Conservation (phyloP, 2,329 filamentous ascomycete genomes). For the Fusarium burgessii region DNA sequence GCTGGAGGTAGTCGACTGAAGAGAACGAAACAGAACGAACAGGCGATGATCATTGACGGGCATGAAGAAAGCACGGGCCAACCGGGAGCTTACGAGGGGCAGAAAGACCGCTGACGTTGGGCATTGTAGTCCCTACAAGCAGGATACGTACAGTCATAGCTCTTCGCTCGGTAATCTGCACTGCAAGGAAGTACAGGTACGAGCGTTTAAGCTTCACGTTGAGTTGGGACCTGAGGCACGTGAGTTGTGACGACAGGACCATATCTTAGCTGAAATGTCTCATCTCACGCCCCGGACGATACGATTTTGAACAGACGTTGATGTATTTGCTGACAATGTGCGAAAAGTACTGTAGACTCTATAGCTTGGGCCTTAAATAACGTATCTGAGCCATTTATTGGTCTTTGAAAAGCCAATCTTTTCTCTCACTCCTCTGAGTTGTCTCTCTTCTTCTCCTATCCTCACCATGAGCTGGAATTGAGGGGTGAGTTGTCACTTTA, state of each 20-base stretch:
- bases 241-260: slow-evolving; percentile 29
- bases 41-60: slow-evolving; percentile 30
- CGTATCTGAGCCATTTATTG: neutral
- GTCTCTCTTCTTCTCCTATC: neutral
- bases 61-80: slow-evolving; percentile 41
- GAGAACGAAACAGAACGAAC: slow-evolving; percentile 19
- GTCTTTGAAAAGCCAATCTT: neutral
- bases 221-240: slow-evolving; percentile 19
- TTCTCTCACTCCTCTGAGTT: neutral
- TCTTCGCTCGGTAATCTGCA: slow-evolving; percentile 19
- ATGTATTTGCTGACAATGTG: slow-evolving; percentile 12
- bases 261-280: slow-evolving; percentile 27
- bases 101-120: slow-evolving; percentile 42
- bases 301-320: slow-evolving; percentile 1
- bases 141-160: slow-evolving; percentile 23
- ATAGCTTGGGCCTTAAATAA: neutral
- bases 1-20: slow-evolving; percentile 1
- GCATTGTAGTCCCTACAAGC: neutral
- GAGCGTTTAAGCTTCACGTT: slow-evolving; percentile 6
- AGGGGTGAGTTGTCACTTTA: slow-evolving; percentile 15
- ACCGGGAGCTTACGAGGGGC: slow-evolving; percentile 40
- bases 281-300: slow-evolving; percentile 20
- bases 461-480: slow-evolving; percentile 1
- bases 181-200: slow-evolving; percentile 25
- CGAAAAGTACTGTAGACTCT: neutral